Evolutionary conservation across 2,329 filamentous ascomycete species (phyloP).

Genomic region (Beauveria bassiana): DNA sequence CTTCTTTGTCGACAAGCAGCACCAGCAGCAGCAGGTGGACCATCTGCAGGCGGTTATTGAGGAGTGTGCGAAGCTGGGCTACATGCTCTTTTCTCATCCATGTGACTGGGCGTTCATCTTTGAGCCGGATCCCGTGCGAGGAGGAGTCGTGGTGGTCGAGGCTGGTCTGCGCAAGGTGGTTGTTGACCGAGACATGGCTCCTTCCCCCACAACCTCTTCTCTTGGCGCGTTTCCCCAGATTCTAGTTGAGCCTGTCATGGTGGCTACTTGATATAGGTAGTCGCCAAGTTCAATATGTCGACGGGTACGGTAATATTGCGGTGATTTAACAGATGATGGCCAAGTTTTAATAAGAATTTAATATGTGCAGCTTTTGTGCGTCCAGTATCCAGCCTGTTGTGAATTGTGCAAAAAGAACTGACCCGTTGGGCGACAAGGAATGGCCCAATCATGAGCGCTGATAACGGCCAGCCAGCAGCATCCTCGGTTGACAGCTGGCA

Average conservation of each 20-base stretch:
- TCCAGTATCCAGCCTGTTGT: neutral
- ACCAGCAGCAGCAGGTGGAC: conserved; percentile 25
- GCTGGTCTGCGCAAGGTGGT: conserved; percentile 24
- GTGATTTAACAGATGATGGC: neutral
- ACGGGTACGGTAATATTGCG: neutral
- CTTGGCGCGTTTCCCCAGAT: conserved; percentile 13
- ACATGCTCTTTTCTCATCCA: conserved; percentile 35
- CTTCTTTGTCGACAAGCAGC: conserved; percentile 24
- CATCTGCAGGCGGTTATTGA: conserved; percentile 32
- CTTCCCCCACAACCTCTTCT: conserved; percentile 2
- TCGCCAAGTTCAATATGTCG: neutral
- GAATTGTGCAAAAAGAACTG: too few species aligned
- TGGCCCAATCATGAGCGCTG: too few species aligned
- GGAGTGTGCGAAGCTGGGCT: conserved; percentile 34
- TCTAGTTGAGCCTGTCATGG: conserved; percentile 17
- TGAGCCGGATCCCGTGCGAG: neutral
- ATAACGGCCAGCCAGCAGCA: too few species aligned
- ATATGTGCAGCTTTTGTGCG: neutral
- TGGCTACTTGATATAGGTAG: neutral
- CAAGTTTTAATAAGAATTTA: too few species aligned
- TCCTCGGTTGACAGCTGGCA: too few species aligned
- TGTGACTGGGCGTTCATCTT: conserved; percentile 29
- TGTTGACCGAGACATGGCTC: conserved; percentile 19
- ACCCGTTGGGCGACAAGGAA: too few species aligned
- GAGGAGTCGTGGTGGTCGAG: conserved; percentile 18